Evolutionary conservation across 176 grass and related monocot species (phyloP), one percentile per base, ranked within the genome.

Genomic region (Aechmea fasciata): DNA sequence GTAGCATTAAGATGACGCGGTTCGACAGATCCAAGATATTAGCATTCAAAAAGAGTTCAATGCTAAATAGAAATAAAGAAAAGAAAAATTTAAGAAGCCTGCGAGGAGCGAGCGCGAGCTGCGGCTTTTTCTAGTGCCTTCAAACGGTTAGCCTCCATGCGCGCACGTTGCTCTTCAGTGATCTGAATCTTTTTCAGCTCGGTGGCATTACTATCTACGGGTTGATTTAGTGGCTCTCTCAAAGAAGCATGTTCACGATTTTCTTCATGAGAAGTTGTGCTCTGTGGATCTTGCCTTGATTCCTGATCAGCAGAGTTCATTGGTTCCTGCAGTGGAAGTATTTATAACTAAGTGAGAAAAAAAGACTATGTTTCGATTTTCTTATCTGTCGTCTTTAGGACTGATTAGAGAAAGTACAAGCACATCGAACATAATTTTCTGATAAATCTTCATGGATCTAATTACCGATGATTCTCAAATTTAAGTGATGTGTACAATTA

Each of bases 91-190:
- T 29, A 61, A 57, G 62, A 51, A 48, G 68, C n/a, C 72, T 83
- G 85, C 14, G 77, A 74, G 48, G 80, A 52, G 20, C 75, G 80
- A 81, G 74, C 77, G 70, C 83, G 80, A 51, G 86, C 69, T 1
- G 83, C 79, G 11, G 80, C 83, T 88, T 81, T 86, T 70, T 96
- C 92, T 65, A 96, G 54, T 18, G 92, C 88, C 79, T 79, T 96
- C 70, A 92, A 64, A 15, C 86, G 68, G 71, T 92, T 96, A 24
- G 86, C 84, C 83, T 83, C 88, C 81, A 92, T 92, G 57, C 89
- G 83, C 0, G 81, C 81, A 71, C 15, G 91, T 51, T 92, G 86
- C 73, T 92, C 88, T 41, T 87, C 89, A 0, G 83, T 90, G 20
- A 90, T 49, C 62, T 79, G 73, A 73, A 79, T 63, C 50, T 77